A percentile compares a stretch with the other conserved stretches of the same genome.
phyloP scores from a whole-genome alignment of 1,284 basidiomycete genomes.

The Cryptococcus maquisensis region DNA sequence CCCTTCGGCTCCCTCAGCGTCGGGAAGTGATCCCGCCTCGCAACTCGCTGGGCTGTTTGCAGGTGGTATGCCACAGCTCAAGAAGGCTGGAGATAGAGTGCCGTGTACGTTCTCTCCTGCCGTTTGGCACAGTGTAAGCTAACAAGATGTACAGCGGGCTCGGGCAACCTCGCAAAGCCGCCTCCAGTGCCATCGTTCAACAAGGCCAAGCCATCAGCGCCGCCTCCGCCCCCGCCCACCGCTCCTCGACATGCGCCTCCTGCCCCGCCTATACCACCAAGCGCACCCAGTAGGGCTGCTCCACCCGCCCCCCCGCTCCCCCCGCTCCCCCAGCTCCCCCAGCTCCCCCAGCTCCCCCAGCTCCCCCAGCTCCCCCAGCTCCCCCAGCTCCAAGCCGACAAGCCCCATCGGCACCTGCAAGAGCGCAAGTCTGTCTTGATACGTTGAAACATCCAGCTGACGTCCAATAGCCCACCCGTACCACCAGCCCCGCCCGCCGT shows the following conservation, averaged over 20 bases:
- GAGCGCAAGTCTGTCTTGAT: constrained; percentile 6
- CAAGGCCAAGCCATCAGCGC: constrained; percentile 14
- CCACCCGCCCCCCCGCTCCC: constrained; percentile 12
- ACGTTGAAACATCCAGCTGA: neutral
- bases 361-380: constrained; percentile 22
- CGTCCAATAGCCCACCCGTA: constrained; percentile 51
- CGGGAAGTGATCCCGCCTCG: constrained; percentile 50
- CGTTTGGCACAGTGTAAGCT: neutral
- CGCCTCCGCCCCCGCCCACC: constrained; percentile 17
- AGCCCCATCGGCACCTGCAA: constrained; percentile 37
- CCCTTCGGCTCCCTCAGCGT: neutral
- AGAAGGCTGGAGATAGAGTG: constrained; percentile 59
- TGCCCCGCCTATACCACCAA: constrained; percentile 13
- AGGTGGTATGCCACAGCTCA: constrained; percentile 84
- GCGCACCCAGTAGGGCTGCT: constrained; percentile 13
- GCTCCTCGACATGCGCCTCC: constrained; percentile 18
- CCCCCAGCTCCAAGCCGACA: constrained; percentile 63
- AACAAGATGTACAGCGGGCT: constrained; percentile 8
- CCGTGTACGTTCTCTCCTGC: constrained; percentile 1
- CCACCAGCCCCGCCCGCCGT: constrained; percentile 18
- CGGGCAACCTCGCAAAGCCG: constrained; percentile 23
- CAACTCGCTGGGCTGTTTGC: constrained; percentile 82
- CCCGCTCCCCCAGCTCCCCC: constrained; percentile 14
- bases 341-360: no score
- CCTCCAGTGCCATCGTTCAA: constrained; percentile 20